Evolutionary conservation across 176 grass and related monocot species (phyloP), one percentile per base, ranked within the genome.

Genomic region (Miscanthus lutarioriparius): DNA sequence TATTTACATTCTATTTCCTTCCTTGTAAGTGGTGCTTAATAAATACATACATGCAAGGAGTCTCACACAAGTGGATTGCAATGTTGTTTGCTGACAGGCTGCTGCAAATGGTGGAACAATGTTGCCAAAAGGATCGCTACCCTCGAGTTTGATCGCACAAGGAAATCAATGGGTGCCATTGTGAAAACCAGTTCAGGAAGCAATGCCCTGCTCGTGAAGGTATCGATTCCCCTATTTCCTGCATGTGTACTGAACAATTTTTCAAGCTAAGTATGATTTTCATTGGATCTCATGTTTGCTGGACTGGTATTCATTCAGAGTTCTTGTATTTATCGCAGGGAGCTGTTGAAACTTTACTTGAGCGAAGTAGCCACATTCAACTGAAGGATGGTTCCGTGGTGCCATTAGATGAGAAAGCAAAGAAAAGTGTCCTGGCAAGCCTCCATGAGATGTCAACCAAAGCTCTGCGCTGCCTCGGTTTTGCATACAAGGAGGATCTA

Each of bases 401-500:
- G 65, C 78, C 78, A 13, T 68, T 99, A 71, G 96, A 99, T 71
- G 93, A 94, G 32, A 92, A 85, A 63, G 84, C 88, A 65, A 99
- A 90, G 79, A 66, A 74, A 78, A 36, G 49, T 75, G 80, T 99
- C 76, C 85, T 94, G 66, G 19, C 79, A 54, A 91, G 86, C 75
- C 96, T 96, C 81, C 87, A 86, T 72, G 91, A 96, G 75, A 94
- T 99, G 89, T 99, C 96, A 37, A 96, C 89, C 20, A 87, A 86
- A 81, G 89, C 96, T 80, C 87, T 99, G n/a, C 93, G 96, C n/a
- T 99, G 96, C 76, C 91, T 99, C 2, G 96, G 93, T 54, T 99
- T 99, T 89, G 96, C 93, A 16, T 99, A 96, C 71, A 99, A 94
- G 80, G 90, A 93, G 8, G 86, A 96, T 88, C 79, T 96, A 56